Percentiles rank a stretch among this genome's conserved stretches.
Conservation (phyloP, 306 rosid species). For the Cicer yamashitae region DNA sequence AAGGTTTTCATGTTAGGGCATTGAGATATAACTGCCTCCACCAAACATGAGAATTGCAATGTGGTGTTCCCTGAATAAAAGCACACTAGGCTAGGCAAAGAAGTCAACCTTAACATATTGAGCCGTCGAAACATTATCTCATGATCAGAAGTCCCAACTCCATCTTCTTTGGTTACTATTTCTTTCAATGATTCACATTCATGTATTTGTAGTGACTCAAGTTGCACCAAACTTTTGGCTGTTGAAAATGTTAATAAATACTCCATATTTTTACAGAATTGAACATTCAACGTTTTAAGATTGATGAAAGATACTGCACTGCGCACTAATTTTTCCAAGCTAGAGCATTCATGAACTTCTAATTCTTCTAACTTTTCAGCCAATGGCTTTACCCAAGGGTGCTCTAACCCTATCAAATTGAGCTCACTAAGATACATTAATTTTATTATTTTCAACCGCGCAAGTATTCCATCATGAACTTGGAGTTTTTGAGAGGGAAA, state of each 20-base stretch:
- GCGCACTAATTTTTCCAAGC: too few relatives aligned
- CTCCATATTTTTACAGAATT: neutral
- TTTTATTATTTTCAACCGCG: neutral
- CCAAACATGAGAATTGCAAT: neutral
- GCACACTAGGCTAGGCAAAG: neutral
- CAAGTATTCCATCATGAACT: neutral
- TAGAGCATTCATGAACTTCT: too few relatives aligned
- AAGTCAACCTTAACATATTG: neutral
- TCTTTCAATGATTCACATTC: conserved; percentile 14
- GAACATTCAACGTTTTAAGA: too few relatives aligned
- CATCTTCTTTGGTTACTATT: neutral
- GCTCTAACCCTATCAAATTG: conserved; percentile 11
- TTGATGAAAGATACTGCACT: too few relatives aligned
- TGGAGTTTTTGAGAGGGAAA: conserved; percentile 4
- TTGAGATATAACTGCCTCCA: neutral
- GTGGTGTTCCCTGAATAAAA: conserved; percentile 25
- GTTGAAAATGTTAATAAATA: conserved; percentile 30
- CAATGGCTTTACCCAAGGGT: conserved; percentile 4
- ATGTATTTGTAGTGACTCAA: neutral
- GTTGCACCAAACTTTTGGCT: conserved; percentile 38
- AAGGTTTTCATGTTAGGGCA: conserved; percentile 25
- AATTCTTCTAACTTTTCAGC: too few relatives aligned
- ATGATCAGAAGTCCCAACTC: neutral
- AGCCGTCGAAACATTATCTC: conserved; percentile 17
- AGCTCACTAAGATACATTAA: neutral